Evolutionary conservation across 2,329 filamentous ascomycete genomes (phyloP), one percentile per base, ranked within the genome.

Genomic region (Fusarium newnesense): DNA sequence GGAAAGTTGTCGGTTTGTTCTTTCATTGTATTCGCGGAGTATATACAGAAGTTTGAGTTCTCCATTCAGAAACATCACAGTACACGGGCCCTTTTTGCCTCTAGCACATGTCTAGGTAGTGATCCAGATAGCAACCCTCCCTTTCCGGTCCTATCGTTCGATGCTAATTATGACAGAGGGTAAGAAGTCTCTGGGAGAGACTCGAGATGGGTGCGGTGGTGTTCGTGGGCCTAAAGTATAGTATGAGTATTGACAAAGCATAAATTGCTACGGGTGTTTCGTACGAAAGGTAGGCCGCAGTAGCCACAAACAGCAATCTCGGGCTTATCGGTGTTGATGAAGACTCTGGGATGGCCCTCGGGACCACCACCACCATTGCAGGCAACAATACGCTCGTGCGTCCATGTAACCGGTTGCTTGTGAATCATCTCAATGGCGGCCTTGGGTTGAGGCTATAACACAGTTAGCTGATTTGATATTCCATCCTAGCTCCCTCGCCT

Each of bases 301-400:
- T 99, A 99, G 80, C 89, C 92, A 87, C 96, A 99, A 81, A 87
- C 87, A 83, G 90, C 90, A 79, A 99, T 97, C 87, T 98, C 92
- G 47, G 96, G 94, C 88, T 98, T 98, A 85, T 99, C 96, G 75
- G 93, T 92, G 85, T 99, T 99, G 89, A 99, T 99, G 83, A 95
- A 99, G 84, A 99, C 93, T 80, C 90, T 90, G 56, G 96, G 96
- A 83, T 99, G 96, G 47, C 96, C 96, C 62, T 94, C 86, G 37
- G 95, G 92, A 50, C 96, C 96, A 76, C 95, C 95, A 67, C 96
- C 96, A 66, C 96, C 96, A 79, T 98, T 95, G 81, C 96, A 99
- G 49, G 91, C 91, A 58, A 97, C 96, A 54, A 93, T 84, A 70
- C 91, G 90, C 73, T 94, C 89, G 81, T 97, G 92, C 67, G 92